A percentile compares a stretch with the other conserved stretches of the same genome.
Evolutionary conservation across 345 rosid genomes (phyloP).

Genomic region (Clarkia xantiana): DNA sequence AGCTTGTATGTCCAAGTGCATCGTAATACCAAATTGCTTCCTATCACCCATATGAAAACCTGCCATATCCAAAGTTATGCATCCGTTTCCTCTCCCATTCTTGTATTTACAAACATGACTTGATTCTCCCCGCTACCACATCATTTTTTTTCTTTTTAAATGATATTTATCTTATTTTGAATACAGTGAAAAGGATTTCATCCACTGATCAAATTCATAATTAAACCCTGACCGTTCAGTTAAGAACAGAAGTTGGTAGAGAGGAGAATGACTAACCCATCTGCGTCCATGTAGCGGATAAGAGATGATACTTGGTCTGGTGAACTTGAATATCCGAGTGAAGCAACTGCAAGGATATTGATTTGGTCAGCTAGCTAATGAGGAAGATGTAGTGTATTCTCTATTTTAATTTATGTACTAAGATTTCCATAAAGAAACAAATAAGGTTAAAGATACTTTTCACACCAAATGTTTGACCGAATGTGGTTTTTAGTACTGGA

Average conservation of each 20-base stretch:
- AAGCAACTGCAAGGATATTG: slow-evolving; percentile 35
- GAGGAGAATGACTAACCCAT: slow-evolving; percentile 50
- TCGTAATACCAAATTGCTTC: slow-evolving; percentile 75
- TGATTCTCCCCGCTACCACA: no score
- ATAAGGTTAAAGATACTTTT: background rate
- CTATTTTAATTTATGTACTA: no score
- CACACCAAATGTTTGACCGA: no score
- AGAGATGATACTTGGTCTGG: slow-evolving; percentile 38
- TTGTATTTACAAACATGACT: no score
- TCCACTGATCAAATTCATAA: no score
- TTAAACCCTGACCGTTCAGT: no score
- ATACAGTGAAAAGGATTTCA: no score
- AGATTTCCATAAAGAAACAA: background rate
- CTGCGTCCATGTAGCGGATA: slow-evolving; percentile 46
- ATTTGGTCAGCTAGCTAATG: background rate
- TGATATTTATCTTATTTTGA: no score
- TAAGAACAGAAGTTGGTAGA: background rate
- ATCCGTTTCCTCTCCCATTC: no score
- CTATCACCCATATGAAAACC: slow-evolving; percentile 86
- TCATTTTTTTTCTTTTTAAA: no score
- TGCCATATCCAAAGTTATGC: slow-evolving; percentile 12
- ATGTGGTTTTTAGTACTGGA: no score
- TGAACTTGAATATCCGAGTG: slow-evolving; percentile 79
- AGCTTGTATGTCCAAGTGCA: slow-evolving; percentile 97
- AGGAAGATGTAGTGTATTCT: background rate